phyloP scores from a whole-genome alignment of 768 basidiomycete genomes.

The Tulasnella sp. region DNA sequence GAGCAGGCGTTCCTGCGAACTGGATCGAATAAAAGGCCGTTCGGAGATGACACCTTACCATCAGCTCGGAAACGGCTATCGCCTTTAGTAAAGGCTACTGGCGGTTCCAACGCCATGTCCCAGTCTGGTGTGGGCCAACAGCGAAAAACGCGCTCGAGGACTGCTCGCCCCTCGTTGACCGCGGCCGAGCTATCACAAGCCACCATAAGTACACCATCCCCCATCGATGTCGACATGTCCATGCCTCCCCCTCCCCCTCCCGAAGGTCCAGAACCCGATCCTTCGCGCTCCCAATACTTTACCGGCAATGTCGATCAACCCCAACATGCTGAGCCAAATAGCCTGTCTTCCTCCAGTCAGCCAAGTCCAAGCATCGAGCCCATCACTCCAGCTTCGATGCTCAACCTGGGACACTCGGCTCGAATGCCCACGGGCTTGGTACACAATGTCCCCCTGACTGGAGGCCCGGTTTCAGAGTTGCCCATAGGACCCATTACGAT shows the following conservation, averaged over 20 bases:
- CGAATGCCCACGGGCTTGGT: conserved; percentile 53
- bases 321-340: not conserved
- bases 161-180: conserved; percentile 6
- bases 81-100: conserved; percentile 18
- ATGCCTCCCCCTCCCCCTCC: conserved; percentile 86
- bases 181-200: conserved; percentile 20
- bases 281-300: conserved; percentile 12
- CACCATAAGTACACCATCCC: conserved; percentile 45
- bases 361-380: conserved; percentile 58
- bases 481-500: conserved; percentile 25
- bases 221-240: conserved; percentile 66
- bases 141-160: not conserved
- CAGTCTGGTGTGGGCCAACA: not conserved
- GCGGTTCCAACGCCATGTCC: not conserved
- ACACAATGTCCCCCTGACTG: not conserved
- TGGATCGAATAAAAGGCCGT: not conserved
- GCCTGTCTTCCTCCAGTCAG: not conserved
- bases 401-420: conserved; percentile 75
- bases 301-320: not conserved
- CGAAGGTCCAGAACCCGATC: conserved; percentile 36
- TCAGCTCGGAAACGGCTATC: conserved; percentile 17
- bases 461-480: not conserved
- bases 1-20: not conserved
- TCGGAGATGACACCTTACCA: not conserved
- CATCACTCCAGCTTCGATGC: conserved; percentile 88